Evolutionary conservation across 352 stramenopile genomes (phyloP).

Genomic region (Phytopythium vexans): DNA sequence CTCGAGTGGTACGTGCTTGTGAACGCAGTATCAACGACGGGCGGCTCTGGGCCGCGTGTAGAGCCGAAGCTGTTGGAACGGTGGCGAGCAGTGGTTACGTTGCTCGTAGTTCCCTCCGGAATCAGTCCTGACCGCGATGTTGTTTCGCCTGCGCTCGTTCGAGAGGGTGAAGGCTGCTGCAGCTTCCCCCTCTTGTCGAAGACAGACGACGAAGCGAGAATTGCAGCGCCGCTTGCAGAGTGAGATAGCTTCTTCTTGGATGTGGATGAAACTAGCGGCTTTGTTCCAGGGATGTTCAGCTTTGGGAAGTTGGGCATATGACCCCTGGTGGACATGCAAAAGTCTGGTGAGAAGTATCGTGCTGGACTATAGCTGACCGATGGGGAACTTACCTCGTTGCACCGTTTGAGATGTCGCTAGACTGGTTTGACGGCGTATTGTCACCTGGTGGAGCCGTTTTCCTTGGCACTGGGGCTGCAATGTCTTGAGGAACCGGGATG

Average conservation of each 20-base stretch:
- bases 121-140: neutral
- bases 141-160: neutral
- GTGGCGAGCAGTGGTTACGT: neutral
- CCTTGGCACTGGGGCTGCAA: no score
- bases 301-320: constrained; percentile 48
- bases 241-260: constrained; percentile 23
- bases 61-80: neutral
- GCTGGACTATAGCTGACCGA: no score
- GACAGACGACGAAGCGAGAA: neutral
- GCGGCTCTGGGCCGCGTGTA: constrained; percentile 1
- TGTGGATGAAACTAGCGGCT: constrained; percentile 21
- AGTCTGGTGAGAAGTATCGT: neutral
- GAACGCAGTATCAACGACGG: constrained; percentile 37
- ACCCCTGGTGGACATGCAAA: constrained; percentile 6
- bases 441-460: no score
- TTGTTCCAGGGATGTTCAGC: constrained; percentile 48
- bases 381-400: no score
- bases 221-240: neutral
- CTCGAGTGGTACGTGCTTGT: constrained; percentile 57
- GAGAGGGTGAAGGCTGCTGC: no score
- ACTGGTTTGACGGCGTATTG: no score
- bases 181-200: constrained; percentile 6
- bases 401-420: no score
- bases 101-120: neutral
- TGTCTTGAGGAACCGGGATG: no score